A percentile compares a stretch with the other conserved stretches of the same genome.
These are phyloP conservation scores for baker's yeast (Saccharomyces cerevisiae) DNA, from an alignment of 805 yeast genomes.

Conservation along the genomic window DNA sequence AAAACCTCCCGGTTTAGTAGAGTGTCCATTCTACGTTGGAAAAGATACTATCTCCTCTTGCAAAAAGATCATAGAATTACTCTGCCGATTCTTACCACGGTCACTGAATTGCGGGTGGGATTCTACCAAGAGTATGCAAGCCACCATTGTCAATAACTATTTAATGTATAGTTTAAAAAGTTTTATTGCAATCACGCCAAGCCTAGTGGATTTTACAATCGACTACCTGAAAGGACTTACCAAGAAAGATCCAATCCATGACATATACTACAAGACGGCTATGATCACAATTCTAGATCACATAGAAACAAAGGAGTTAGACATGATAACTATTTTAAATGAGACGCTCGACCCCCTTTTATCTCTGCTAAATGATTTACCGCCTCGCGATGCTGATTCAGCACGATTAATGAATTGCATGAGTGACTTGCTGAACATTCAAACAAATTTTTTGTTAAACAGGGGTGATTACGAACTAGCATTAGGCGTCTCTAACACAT, in stretches of 20 bases:
- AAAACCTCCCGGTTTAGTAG: conserved; percentile 53
- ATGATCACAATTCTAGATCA: conserved; percentile 19
- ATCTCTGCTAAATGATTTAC: conserved; percentile 9
- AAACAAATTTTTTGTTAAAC: conserved; percentile 19
- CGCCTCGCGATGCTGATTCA: conserved; percentile 15
- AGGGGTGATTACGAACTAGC: conserved; percentile 23
- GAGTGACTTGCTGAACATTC: conserved; percentile 23
- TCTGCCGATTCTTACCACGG: conserved; percentile 39
- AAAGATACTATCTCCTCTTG: conserved; percentile 16
- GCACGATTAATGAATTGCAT: conserved; percentile 20
- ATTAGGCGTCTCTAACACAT: conserved; percentile 17
- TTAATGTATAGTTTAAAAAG: conserved; percentile 42
- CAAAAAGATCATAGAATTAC: conserved; percentile 29
- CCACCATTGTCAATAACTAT: conserved; percentile 38
- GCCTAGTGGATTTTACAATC: conserved; percentile 16
- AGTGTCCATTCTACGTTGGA: conserved; percentile 36
- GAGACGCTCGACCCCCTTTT: conserved; percentile 15
- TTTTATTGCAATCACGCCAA: conserved; percentile 18
- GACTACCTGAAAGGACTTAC: conserved; percentile 11
- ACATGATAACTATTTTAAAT: conserved; percentile 16
- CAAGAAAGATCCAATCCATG: conserved; percentile 14
- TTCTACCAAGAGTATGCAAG: conserved; percentile 25
- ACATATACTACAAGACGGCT: conserved; percentile 20
- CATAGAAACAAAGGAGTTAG: conserved; percentile 17
- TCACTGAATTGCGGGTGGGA: conserved; percentile 43